A percentile compares a stretch with the other conserved stretches of the same genome.
These are phyloP conservation scores for Lasiosphaeria miniovina DNA, from an alignment of 495 filamentous ascomycete genomes.

Conservation along the genomic window DNA sequence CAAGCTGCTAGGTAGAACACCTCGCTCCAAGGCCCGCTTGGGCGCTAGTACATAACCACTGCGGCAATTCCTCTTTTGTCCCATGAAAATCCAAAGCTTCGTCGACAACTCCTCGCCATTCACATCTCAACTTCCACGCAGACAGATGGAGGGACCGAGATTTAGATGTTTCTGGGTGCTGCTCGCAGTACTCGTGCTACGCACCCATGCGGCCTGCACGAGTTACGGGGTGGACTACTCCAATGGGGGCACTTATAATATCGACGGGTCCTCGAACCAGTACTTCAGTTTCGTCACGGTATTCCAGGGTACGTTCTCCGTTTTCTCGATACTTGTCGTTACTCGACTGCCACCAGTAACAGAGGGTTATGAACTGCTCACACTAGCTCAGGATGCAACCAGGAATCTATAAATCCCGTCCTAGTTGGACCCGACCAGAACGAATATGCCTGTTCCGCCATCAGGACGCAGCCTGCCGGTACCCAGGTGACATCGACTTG, in stretches of 20 bases:
- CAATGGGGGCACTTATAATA: constrained; percentile 42
- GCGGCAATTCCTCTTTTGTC: not conserved
- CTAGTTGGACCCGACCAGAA: constrained; percentile 36
- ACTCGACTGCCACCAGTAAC: not conserved
- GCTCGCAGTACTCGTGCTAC: constrained; percentile 24
- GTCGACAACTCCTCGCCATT: constrained; percentile 7
- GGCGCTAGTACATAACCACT: constrained; percentile 1
- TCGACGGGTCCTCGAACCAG: constrained; percentile 38
- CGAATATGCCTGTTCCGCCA: constrained; percentile 37
- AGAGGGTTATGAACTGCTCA: constrained; percentile 4
- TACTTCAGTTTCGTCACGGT: constrained; percentile 43
- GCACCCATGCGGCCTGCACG: constrained; percentile 33
- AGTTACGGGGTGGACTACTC: constrained; percentile 44
- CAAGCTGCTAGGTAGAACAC: not conserved
- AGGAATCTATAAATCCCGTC: constrained; percentile 39
- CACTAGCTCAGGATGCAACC: constrained; percentile 30
- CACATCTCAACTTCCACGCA: not conserved
- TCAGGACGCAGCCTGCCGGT: constrained; percentile 37
- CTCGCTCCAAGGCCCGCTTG: not conserved
- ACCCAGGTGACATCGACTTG: constrained; percentile 40
- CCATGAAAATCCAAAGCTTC: not conserved
- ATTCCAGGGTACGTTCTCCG: constrained; percentile 35
- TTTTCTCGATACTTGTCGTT: not conserved
- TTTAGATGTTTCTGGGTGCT: constrained; percentile 24
- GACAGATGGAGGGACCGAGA: constrained; percentile 16